Percentiles rank a stretch among this genome's conserved stretches.
Conservation (phyloP, 108 stramenopile genomes). For the Nannochloropsis salina region DNA sequence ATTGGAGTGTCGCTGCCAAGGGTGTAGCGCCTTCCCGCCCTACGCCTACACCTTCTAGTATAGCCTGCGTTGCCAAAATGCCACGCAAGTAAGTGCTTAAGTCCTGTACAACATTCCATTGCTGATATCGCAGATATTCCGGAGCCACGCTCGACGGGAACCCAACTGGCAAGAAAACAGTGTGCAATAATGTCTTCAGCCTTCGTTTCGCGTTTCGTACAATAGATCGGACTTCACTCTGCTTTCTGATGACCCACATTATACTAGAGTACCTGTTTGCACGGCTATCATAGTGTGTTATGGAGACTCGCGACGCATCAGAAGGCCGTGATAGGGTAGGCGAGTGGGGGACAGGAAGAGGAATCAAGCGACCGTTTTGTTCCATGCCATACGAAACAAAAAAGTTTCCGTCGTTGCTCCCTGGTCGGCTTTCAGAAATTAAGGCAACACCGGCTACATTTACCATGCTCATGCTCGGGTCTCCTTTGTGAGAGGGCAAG, state of each 20-base stretch:
- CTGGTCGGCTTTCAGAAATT: background rate
- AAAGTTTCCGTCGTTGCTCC: background rate
- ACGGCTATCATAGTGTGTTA: too few relatives aligned
- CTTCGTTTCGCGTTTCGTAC: constrained; percentile 18
- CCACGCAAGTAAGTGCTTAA: constrained; percentile 51
- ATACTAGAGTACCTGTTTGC: too few relatives aligned
- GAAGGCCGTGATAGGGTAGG: background rate
- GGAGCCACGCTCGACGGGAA: constrained; percentile 48
- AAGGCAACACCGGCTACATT: background rate
- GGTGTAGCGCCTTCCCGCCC: constrained; percentile 49
- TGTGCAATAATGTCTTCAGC: background rate
- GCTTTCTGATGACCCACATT: too few relatives aligned
- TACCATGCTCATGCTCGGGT: background rate
- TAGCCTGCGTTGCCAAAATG: constrained; percentile 50
- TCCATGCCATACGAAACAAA: background rate
- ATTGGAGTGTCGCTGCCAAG: constrained; percentile 49
- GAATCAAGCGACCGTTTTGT: background rate
- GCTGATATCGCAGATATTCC: constrained; percentile 47
- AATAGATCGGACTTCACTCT: background rate
- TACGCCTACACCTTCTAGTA: constrained; percentile 53
- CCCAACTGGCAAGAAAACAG: constrained; percentile 42
- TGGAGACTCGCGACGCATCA: too few relatives aligned
- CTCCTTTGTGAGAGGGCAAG: constrained; percentile 1
- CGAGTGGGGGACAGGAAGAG: background rate
- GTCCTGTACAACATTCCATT: constrained; percentile 51